Conservation (phyloP, 805 yeast genomes). For the Saccharomyces cerevisiae region DNA sequence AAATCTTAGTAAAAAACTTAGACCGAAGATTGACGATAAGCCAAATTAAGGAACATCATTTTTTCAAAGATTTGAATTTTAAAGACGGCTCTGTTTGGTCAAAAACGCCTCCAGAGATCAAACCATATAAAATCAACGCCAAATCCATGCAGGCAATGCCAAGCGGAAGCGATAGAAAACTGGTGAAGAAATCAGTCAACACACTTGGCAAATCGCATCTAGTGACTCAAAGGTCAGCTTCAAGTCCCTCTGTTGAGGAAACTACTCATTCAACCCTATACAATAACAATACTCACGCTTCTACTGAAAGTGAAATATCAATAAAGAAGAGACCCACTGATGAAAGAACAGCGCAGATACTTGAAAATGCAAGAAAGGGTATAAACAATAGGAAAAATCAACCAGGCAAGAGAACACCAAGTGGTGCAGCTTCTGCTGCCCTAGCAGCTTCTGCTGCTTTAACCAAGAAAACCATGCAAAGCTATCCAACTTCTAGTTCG, state of each 20-base stretch:
- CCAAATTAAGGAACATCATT: conserved; percentile 54
- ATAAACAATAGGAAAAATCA: conserved; percentile 14
- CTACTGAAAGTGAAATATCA: not conserved
- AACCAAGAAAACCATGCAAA: conserved; percentile 10
- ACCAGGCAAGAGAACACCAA: conserved; percentile 9
- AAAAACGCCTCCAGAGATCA: conserved; percentile 49
- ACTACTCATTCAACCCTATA: not conserved
- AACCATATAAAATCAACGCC: conserved; percentile 68
- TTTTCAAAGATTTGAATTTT: conserved; percentile 52
- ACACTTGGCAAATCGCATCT: conserved; percentile 1
- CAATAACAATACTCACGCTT: not conserved
- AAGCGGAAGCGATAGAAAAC: conserved; percentile 28
- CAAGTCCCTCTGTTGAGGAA: not conserved
- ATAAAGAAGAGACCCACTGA: conserved; percentile 15
- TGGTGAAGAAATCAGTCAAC: conserved; percentile 15
- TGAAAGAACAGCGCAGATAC: conserved; percentile 27
- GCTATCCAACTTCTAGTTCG: conserved; percentile 4
- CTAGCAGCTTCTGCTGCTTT: conserved; percentile 20
- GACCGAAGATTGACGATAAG: conserved; percentile 50
- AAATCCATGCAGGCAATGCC: conserved; percentile 75
- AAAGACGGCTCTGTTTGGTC: conserved; percentile 52
- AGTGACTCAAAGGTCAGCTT: conserved; percentile 3
- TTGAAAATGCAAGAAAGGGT: conserved; percentile 25
- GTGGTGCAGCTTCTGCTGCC: conserved; percentile 21
- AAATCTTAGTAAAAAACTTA: conserved; percentile 57